Base-by-base conservation (phyloP, 768 basidiomycete species). In the Gymnopilus junonius region DNA sequence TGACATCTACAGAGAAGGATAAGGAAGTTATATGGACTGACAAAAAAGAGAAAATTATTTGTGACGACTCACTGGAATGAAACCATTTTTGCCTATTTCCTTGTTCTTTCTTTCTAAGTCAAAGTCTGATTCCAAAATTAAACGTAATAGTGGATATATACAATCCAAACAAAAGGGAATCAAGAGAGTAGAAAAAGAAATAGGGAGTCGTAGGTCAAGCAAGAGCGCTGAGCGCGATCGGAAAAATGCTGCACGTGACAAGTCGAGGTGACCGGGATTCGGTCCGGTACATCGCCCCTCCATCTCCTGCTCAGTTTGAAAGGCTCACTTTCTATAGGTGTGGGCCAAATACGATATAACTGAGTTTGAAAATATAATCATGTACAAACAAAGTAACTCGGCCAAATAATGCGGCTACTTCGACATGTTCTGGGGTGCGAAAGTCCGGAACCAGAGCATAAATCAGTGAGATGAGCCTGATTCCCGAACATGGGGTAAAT, bases 1-100 rank as follows among this genome's bases (percentile, higher is more conserved):
- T 91, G 90, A 75, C 92, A 93, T 77, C 92, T 94, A 64, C 3
- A 60, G 43, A 58, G 55, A 34, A 27, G 3, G 11, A 12, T 15
- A 17, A 46, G n/a, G 32, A 29, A 34, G n/a, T n/a, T n/a, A n/a
- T n/a, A n/a, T n/a, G n/a, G n/a, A 56, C 21, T 4, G 8, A 50
- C 17, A 14, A 6, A 14, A 42, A 42, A 11, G 17, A 43, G 27
- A 53, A 51, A 6, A 6, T 51, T n/a, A 29, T 17, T 51, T 27
- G 35, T 34, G 11, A 55, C 7, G 34, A 15, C 72, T 48, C 59
- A 75, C 74, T 75, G 74, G 55, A 75, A 75, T 15, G 74, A 75
- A 50, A 75, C 74, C 74, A 75, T 75, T 70, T 67, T 65, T 42
- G 43, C 15, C 21, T 46, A 31, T 10, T 45, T 59, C 54, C 29